phyloP scores from a whole-genome alignment of 2,329 filamentous ascomycete species.

The Neoarthrinium moseri region DNA sequence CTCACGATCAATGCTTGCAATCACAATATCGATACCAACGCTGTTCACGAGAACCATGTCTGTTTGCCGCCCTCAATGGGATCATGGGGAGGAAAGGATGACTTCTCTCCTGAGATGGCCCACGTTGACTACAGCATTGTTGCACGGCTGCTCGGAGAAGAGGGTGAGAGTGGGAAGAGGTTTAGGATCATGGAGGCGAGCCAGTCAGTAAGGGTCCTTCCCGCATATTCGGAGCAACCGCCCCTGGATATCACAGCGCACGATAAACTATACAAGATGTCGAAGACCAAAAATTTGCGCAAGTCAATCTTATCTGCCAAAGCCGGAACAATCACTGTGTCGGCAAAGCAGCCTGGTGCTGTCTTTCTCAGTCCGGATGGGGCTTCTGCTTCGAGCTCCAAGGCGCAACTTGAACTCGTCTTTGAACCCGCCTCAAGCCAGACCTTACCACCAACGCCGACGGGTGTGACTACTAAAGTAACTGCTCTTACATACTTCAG shows the following conservation, averaged over 20 bases:
- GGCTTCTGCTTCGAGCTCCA: constrained; percentile 38
- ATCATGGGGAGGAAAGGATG: constrained; percentile 49
- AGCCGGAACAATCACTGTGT: constrained; percentile 47
- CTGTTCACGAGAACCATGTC: constrained; percentile 50
- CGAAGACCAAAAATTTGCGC: constrained; percentile 51
- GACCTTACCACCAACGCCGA: constrained; percentile 45
- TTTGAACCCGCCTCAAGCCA: constrained; percentile 46
- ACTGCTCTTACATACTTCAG: constrained; percentile 53
- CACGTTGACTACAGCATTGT: constrained; percentile 52
- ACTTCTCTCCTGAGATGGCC: constrained; percentile 55
- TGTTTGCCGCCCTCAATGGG: constrained; percentile 52
- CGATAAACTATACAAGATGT: constrained; percentile 49
- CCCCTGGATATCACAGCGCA: constrained; percentile 47
- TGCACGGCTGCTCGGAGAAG: constrained; percentile 39
- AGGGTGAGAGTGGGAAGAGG: constrained; percentile 20
- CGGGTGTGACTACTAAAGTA: constrained; percentile 48
- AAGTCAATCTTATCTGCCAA: constrained; percentile 52
- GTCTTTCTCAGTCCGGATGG: constrained; percentile 51
- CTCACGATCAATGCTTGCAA: constrained; percentile 57
- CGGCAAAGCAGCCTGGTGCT: constrained; percentile 45
- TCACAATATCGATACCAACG: constrained; percentile 43
- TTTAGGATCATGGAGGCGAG: constrained; percentile 38
- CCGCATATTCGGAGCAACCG: constrained; percentile 46
- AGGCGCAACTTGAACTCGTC: constrained; percentile 42
- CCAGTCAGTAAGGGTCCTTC: constrained; percentile 52